Evolutionary conservation across 2,329 filamentous ascomycete genomes (phyloP).

Genomic region (Huntiella moniliformis): DNA sequence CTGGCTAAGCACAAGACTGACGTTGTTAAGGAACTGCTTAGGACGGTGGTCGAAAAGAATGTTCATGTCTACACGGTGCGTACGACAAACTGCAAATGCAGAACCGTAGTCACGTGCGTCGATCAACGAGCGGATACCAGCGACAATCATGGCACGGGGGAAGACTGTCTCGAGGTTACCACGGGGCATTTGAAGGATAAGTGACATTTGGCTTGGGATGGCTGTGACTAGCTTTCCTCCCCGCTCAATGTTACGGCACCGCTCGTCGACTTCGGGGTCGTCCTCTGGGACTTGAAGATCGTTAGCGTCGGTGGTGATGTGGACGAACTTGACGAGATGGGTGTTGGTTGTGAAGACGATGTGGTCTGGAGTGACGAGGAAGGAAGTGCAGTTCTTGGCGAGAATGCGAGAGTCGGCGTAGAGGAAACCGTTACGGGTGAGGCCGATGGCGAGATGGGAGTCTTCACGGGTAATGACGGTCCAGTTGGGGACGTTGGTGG

Average conservation of each 20-base stretch:
- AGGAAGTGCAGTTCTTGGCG: slow-evolving; percentile 81
- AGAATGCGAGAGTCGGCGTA: slow-evolving; percentile 59
- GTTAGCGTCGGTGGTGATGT: slow-evolving; percentile 43
- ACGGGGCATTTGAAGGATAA: slow-evolving; percentile 86
- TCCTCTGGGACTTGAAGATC: slow-evolving; percentile 70
- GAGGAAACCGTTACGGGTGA: slow-evolving; percentile 59
- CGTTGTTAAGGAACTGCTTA: slow-evolving; percentile 59
- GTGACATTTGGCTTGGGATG: slow-evolving; percentile 68
- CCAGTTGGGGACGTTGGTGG: slow-evolving; percentile 19
- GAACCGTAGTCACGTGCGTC: slow-evolving; percentile 62
- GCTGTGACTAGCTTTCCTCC: slow-evolving; percentile 74
- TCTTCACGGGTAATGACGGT: slow-evolving; percentile 25
- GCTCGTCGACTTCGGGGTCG: slow-evolving; percentile 78
- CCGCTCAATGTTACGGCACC: slow-evolving; percentile 80
- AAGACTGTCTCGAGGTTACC: slow-evolving; percentile 93
- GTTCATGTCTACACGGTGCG: slow-evolving; percentile 93
- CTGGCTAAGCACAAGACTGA: slow-evolving; percentile 65
- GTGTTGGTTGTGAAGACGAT: slow-evolving; percentile 84
- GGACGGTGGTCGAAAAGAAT: slow-evolving; percentile 90
- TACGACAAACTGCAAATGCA: slow-evolving; percentile 76
- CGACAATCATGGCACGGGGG: slow-evolving; percentile 78
- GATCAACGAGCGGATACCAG: slow-evolving; percentile 68
- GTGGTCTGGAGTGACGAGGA: slow-evolving; percentile 61
- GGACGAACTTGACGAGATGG: slow-evolving; percentile 85
- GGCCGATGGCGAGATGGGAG: slow-evolving; percentile 33